Percentiles rank a stretch among this genome's conserved stretches.
phyloP scores from a whole-genome alignment of 345 rosid species.

The Chamaenerion angustifolium region DNA sequence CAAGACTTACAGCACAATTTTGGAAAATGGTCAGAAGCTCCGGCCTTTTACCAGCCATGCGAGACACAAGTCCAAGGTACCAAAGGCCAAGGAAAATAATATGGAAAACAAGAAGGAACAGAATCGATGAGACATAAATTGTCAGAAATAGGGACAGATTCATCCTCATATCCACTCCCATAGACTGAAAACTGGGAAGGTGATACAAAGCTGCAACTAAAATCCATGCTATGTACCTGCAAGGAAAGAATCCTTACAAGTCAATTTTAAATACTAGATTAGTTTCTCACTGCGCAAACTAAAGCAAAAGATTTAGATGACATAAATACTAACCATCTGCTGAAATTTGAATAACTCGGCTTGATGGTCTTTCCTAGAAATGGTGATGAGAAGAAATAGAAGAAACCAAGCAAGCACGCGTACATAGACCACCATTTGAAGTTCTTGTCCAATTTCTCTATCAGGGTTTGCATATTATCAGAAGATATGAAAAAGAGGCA shows the following conservation, averaged over 20 bases:
- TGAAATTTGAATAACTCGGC: conserved; percentile 93
- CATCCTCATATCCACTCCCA: conserved; percentile 99
- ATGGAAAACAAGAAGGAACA: conserved; percentile 91
- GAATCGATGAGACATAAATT: conserved; percentile 65
- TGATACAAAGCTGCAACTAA: conserved; percentile 94
- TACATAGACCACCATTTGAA: conserved; percentile 99
- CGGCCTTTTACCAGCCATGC: conserved; percentile 91
- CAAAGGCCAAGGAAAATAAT: conserved; percentile 77
- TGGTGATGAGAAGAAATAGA: conserved; percentile 97
- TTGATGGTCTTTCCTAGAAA: conserved; percentile 88
- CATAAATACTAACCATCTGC: conserved; percentile 60
- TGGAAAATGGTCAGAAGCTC: conserved; percentile 82
- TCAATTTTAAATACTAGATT: neutral
- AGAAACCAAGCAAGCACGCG: conserved; percentile 93
- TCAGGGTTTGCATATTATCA: conserved; percentile 88
- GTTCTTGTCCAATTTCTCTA: conserved; percentile 76
- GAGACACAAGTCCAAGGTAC: conserved; percentile 90
- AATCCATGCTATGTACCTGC: conserved; percentile 98
- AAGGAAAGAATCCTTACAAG: conserved; percentile 5
- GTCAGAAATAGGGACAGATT: conserved; percentile 90
- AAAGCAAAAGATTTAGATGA: neutral
- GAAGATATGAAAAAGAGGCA: conserved; percentile 94
- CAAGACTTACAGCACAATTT: conserved; percentile 75
- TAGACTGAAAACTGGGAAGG: conserved; percentile 97
- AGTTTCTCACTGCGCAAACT: neutral